Conservation (phyloP, 1,284 basidiomycete species). For the Melampsora abietis-canadensis region DNA sequence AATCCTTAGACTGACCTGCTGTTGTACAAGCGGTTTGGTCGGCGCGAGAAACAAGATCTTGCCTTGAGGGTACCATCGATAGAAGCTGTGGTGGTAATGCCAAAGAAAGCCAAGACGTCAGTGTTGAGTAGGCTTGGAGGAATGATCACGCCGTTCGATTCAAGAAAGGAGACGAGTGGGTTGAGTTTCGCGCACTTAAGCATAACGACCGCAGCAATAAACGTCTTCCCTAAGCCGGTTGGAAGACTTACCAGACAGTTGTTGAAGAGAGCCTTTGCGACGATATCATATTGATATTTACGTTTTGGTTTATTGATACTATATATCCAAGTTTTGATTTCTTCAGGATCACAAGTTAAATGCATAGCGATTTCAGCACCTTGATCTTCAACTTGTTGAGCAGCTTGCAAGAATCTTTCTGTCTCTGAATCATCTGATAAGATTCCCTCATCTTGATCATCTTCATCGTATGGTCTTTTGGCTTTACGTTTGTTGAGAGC, state of each 20-base stretch:
- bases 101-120: slow-evolving; percentile 48
- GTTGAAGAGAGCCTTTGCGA: slow-evolving; percentile 77
- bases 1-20: slow-evolving; percentile 58
- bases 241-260: slow-evolving; percentile 93
- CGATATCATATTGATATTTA: slow-evolving; percentile 94
- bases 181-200: slow-evolving; percentile 49
- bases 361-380: slow-evolving; percentile 60
- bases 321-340: slow-evolving; percentile 83
- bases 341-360: slow-evolving; percentile 68
- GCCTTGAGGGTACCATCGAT: slow-evolving; percentile 87
- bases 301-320: slow-evolving; percentile 83
- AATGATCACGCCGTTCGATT: slow-evolving; percentile 68
- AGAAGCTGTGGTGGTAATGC: slow-evolving; percentile 53
- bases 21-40: slow-evolving; percentile 88
- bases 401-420: slow-evolving; percentile 13
- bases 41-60: slow-evolving; percentile 95
- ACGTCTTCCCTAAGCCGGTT: slow-evolving; percentile 96
- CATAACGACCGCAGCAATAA: slow-evolving; percentile 96
- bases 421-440: slow-evolving; percentile 29
- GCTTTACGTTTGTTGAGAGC: background rate
- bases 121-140: slow-evolving; percentile 11
- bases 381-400: slow-evolving; percentile 1
- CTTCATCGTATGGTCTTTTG: background rate
- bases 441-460: slow-evolving; percentile 15
- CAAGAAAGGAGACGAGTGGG: slow-evolving; percentile 4